Evolutionary conservation across 2,329 filamentous ascomycete genomes (phyloP), one percentile per base, ranked within the genome.

Genomic region (Epicoccum nigrum): DNA sequence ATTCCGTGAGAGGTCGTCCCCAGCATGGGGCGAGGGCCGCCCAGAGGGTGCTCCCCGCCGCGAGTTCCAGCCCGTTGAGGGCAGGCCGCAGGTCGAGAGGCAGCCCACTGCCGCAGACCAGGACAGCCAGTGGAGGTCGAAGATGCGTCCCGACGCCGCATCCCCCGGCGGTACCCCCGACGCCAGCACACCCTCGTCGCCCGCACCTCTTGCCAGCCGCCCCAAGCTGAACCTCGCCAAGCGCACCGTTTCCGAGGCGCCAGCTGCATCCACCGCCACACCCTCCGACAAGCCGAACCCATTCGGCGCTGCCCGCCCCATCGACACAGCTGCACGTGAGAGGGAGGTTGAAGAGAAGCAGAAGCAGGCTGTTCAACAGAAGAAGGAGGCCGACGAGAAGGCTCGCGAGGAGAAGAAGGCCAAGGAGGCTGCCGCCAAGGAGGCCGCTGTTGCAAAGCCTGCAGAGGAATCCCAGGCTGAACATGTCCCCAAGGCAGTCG

Each of bases 251-350:
- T 87, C 92, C 0, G 92, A 96, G 65, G 81, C 86, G 19, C 79
- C 85, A 9, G 68, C 80, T 13, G 70, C 69, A 45, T 73, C 79
- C 8, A 77, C 42, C n/a, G 64, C 78, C 4, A 45, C 62, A 12
- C 54, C 74, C 13, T 69, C 71, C 15, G 88, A 94, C 66, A 97
- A 97, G 80, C 83, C 92, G 20, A 97, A 88, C 74, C 92, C 92
- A 32, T 99, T 99, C 71, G 94, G 94, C 66, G 92, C 89, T 55
- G 94, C 94, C 49, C 87, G 89, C 56, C 94, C 94, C 47, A 96
- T 97, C 64, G 92, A 99, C 76, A 97, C 93, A 38, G 89, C 90
- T 37, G 84, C 92, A 12, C 87, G 90, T 60, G 93, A 97, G 78
- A 88, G 87, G 65, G 87, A 95, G 73, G 86, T 99, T 51, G 93